Percentiles rank a stretch among this genome's conserved stretches.
Conservation (phyloP, 148 eudicot species). For the Agrostemma githago region DNA sequence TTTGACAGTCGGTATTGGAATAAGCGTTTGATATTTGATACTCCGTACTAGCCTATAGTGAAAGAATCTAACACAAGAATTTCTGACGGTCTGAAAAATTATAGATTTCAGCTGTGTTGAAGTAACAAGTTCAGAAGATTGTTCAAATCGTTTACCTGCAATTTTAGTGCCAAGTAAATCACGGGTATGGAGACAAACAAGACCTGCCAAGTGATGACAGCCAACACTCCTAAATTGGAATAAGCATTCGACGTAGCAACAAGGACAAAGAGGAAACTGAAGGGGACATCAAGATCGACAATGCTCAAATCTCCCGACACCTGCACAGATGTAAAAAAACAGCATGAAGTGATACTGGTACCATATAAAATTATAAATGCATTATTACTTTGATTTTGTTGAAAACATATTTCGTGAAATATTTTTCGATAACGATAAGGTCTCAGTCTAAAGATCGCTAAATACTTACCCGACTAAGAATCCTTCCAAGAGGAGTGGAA, state of each 20-base stretch:
- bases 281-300: slow-evolving; percentile 78
- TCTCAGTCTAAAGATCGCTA: not conserved
- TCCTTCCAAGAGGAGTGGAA: slow-evolving; percentile 92
- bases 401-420: too few species aligned
- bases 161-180: slow-evolving; percentile 49
- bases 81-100: too few species aligned
- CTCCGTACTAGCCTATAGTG: too few species aligned
- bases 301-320: slow-evolving; percentile 88
- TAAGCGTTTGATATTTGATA: too few species aligned
- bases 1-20: too few species aligned
- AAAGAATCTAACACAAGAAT: too few species aligned
- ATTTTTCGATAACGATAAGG: too few species aligned
- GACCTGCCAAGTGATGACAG: slow-evolving; percentile 89
- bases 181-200: slow-evolving; percentile 79
- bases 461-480: slow-evolving; percentile 63
- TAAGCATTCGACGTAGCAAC: slow-evolving; percentile 61
- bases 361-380: too few species aligned
- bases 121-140: not conserved
- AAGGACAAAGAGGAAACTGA: slow-evolving; percentile 52
- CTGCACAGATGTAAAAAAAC: slow-evolving; percentile 29
- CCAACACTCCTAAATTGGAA: slow-evolving; percentile 62
- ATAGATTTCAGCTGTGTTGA: not conserved
- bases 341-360: not conserved
- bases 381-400: too few species aligned
- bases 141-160: slow-evolving; percentile 54